These are phyloP conservation scores for Vitis hybrid DNA, from an alignment of 177 flowering plant species.

Conservation along the genomic window DNA sequence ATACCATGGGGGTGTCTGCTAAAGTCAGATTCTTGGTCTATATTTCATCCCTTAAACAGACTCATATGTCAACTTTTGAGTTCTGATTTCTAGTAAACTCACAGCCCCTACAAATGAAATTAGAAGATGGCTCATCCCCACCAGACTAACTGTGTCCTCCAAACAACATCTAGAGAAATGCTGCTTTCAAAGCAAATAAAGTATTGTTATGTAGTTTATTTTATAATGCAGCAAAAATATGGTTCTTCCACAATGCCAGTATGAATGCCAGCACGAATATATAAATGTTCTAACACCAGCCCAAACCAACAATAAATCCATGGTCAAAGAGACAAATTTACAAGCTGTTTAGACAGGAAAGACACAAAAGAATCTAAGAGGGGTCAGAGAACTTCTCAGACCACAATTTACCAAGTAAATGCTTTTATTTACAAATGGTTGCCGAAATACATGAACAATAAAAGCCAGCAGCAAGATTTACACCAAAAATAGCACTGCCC, in stretches of 20 bases:
- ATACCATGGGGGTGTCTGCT: background rate
- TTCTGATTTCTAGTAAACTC: background rate
- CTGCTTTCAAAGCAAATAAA: background rate
- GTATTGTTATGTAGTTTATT: background rate
- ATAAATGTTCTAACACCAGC: background rate
- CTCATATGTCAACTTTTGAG: background rate
- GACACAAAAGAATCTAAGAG: too few relatives aligned
- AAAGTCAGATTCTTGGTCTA: background rate
- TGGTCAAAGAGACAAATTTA: background rate
- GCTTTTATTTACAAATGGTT: background rate
- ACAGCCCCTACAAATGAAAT: background rate
- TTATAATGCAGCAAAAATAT: conserved; percentile 1
- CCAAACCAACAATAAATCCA: background rate
- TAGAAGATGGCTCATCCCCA: background rate
- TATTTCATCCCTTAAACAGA: background rate
- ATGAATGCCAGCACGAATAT: background rate
- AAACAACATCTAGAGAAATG: background rate
- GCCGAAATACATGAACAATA: background rate
- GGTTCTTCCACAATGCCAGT: background rate
- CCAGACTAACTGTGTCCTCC: background rate
- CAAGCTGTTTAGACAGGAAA: background rate
- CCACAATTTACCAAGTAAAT: background rate
- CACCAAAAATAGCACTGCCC: background rate
- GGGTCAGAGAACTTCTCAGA: background rate
- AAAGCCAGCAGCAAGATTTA: background rate